A percentile compares a stretch with the other conserved stretches of the same genome.
These are phyloP conservation scores for Glycine tomentella DNA, from an alignment of 306 rosid genomes.

Conservation along the genomic window DNA sequence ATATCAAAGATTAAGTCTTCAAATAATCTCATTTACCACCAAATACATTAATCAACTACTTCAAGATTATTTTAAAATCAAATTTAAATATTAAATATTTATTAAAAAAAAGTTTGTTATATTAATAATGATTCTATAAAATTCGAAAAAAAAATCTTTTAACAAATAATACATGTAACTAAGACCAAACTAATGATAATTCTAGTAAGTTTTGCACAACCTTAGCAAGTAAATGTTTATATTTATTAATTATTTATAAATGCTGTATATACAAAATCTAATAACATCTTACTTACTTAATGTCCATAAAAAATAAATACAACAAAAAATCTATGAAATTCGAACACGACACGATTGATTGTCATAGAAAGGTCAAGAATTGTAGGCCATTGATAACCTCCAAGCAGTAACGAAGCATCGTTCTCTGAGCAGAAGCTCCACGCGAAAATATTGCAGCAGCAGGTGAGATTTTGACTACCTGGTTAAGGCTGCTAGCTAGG, in stretches of 20 bases:
- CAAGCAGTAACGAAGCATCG: background rate
- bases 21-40: background rate
- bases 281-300: background rate
- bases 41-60: no score
- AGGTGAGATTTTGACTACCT: slow-evolving; percentile 36
- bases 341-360: background rate
- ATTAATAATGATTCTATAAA: no score
- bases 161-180: no score
- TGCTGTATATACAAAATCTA: background rate
- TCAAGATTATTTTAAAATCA: no score
- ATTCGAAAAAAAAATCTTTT: no score
- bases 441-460: slow-evolving; percentile 5
- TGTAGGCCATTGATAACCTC: background rate
- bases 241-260: background rate
- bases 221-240: background rate
- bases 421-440: slow-evolving; percentile 6
- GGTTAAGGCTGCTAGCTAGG: slow-evolving; percentile 20
- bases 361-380: background rate
- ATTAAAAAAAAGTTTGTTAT: no score
- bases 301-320: background rate
- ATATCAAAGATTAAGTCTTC: background rate
- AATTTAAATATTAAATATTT: no score
- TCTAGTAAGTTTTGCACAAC: background rate
- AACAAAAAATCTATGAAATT: background rate
- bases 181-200: background rate